Evolutionary conservation across 2,329 filamentous ascomycete species (phyloP).

Genomic region (Diaporthe velutina): DNA sequence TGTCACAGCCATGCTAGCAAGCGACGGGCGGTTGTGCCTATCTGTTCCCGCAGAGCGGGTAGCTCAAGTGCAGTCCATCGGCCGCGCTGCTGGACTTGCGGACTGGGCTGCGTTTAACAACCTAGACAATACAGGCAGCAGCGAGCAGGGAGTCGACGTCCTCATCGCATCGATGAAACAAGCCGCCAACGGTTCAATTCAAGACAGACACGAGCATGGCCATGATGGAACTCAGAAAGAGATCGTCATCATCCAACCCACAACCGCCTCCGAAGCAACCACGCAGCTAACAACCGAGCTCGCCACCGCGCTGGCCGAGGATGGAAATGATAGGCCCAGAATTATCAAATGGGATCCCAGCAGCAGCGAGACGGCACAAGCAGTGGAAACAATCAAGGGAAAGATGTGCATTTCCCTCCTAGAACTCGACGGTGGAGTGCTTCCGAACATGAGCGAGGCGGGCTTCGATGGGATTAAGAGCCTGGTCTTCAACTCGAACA

Average conservation of each 20-base stretch:
- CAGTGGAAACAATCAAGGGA: neutral
- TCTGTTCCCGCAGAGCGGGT: neutral
- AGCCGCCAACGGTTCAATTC: neutral
- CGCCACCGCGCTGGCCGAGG: neutral
- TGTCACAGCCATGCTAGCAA: neutral
- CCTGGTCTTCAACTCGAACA: slow-evolving; percentile 33
- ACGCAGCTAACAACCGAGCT: neutral
- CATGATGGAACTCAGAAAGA: neutral
- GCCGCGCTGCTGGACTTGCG: neutral
- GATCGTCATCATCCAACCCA: neutral
- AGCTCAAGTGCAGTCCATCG: neutral
- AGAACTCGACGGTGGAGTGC: neutral
- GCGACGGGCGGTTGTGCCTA: neutral
- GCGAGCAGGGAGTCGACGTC: neutral
- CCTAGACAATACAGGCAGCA: too few species aligned
- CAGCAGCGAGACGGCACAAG: neutral
- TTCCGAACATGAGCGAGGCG: slow-evolving; percentile 2
- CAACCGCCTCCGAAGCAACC: neutral
- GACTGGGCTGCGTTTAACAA: neutral
- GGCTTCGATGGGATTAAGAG: slow-evolving; percentile 37
- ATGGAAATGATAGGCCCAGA: neutral
- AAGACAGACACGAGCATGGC: neutral
- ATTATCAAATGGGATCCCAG: neutral
- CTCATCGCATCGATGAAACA: neutral
- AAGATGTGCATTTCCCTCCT: neutral